A percentile compares a stretch with the other conserved stretches of the same genome.
phyloP scores from a whole-genome alignment of 208 protist genomes.

The Trypanosoma cruzi region DNA sequence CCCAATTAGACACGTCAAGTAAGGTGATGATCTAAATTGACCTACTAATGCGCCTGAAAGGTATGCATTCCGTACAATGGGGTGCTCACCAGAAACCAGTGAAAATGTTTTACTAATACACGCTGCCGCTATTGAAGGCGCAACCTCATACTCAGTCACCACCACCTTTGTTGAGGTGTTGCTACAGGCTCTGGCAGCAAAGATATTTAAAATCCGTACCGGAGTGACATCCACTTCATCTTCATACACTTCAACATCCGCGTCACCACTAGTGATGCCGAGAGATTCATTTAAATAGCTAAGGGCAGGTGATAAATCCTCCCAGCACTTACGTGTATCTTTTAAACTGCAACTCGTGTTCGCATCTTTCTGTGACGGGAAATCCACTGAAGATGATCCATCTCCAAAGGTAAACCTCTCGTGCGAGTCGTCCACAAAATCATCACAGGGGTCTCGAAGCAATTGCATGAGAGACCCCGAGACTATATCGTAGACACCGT shows the following conservation, averaged over 20 bases:
- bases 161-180: slow-evolving; percentile 68
- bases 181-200: slow-evolving; percentile 52
- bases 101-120: slow-evolving; percentile 75
- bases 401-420: slow-evolving; percentile 25
- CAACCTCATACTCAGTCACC: slow-evolving; percentile 76
- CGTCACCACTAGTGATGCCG: slow-evolving; percentile 63
- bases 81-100: slow-evolving; percentile 71
- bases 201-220: slow-evolving; percentile 78
- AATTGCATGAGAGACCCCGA: slow-evolving; percentile 72
- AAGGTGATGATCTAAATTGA: slow-evolving; percentile 53
- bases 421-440: not conserved
- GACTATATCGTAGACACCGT: slow-evolving; percentile 83
- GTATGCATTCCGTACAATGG: slow-evolving; percentile 50
- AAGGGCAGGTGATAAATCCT: slow-evolving; percentile 62
- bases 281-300: slow-evolving; percentile 75
- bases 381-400: not conserved
- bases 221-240: slow-evolving; percentile 37
- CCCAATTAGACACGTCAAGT: slow-evolving; percentile 71
- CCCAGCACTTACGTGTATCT: slow-evolving; percentile 24
- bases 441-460: slow-evolving; percentile 3
- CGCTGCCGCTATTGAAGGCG: slow-evolving; percentile 68
- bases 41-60: slow-evolving; percentile 48
- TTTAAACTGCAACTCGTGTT: not conserved
- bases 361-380: not conserved
- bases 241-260: slow-evolving; percentile 31